Conservation (phyloP, 257 asterid species). For the Coffea eugenioides region DNA sequence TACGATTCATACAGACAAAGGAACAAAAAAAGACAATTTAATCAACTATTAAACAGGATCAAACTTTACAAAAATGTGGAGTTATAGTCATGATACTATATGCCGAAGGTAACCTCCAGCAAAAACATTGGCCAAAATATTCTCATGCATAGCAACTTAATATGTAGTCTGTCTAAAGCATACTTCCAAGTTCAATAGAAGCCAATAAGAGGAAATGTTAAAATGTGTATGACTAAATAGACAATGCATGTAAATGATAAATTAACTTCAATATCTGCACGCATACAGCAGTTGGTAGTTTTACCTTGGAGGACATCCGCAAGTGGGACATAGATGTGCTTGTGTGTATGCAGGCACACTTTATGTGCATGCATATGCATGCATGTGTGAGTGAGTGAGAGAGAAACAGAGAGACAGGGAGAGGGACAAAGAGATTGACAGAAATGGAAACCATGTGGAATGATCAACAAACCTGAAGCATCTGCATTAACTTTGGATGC, state of each 20-base stretch:
- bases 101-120: background rate
- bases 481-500: slow-evolving; percentile 95
- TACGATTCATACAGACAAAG: background rate
- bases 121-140: background rate
- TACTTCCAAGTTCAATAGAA: background rate
- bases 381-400: background rate
- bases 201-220: background rate
- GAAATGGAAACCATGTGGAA: background rate
- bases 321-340: background rate
- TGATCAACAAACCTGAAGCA: slow-evolving; percentile 65
- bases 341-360: background rate
- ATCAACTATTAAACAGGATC: background rate
- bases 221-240: background rate
- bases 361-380: background rate
- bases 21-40: background rate
- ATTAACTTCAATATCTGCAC: background rate
- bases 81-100: background rate
- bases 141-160: background rate
- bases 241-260: background rate
- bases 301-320: background rate
- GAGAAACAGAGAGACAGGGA: background rate
- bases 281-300: background rate
- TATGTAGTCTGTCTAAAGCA: background rate
- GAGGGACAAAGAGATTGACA: background rate
- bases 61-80: background rate